Base-by-base conservation (phyloP, 2,329 filamentous ascomycete species). In the Aureobasidium subglaciale region DNA sequence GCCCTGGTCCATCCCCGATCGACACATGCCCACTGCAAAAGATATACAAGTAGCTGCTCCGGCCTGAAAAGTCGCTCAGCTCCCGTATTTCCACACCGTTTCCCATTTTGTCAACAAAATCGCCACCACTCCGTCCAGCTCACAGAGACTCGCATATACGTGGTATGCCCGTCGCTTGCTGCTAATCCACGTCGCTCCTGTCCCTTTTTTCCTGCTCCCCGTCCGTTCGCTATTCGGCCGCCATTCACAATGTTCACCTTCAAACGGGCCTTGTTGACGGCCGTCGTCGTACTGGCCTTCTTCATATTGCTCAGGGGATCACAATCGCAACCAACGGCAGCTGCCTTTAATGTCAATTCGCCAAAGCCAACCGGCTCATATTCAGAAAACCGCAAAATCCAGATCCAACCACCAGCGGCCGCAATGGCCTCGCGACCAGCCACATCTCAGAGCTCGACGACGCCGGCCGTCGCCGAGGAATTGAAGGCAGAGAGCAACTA, bases 191-290 rank as follows among this genome's bases (percentile, higher is more conserved):
- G 40, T 40, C 42, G 22, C 22, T 38, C 18, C 24, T 38, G n/a
- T 20, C 30, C 25, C n/a, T n/a, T 22, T 16, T 25, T 29, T 20
- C 13, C 30, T 25, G 29, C 18, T 10, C 37, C 10, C 38, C 13
- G 25, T 42, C 27, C 29, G 4, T 16, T 54, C 38, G 37, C 30
- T n/a, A 1, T 11, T 18, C 15, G 20, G 20, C 50, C n/a, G 18
- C 32, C 24, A 2, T 30, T 66, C 30, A 52, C 30, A 58, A 95
- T 95, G 89, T 79, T 91, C 69, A 87, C 87, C 65, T 88, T 88
- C 67, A 82, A 84, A 66, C 86, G 87, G 72, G 87, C 87, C 66
- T 70, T 95, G 60, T 74, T 89, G 63, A 79, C 85, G 55, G 87
- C 89, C 45, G 79, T 81, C 63, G 80, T 85, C 67, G 72, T 91